Base-by-base conservation (phyloP, 2,329 filamentous ascomycete genomes). In the Raffaelea ambrosiae region DNA sequence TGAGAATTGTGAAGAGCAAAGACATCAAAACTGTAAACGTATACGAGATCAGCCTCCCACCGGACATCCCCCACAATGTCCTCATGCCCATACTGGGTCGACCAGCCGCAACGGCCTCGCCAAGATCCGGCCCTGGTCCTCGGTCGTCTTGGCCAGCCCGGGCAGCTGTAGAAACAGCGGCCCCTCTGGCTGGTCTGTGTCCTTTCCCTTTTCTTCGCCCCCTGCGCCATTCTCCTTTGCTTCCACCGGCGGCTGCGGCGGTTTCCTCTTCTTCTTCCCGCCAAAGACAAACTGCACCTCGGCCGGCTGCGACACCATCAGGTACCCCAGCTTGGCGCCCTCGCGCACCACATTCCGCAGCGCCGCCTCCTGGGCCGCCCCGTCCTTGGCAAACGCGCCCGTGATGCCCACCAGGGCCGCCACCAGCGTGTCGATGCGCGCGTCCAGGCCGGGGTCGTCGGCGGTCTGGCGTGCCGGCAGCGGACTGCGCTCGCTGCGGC, bases 231-330 rank as follows among this genome's bases (percentile, higher is more conserved):
- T 14, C 35, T 10, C 18, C 18, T 38, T 19, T 5, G 7, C 35
- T 14, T n/a, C 8, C 35, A 8, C 16, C 35, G 14, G 14, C 35
- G 18, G 13, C 35, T 38, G 36, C n/a, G n/a, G n/a, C n/a, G n/a
- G n/a, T n/a, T n/a, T n/a, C n/a, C n/a, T n/a, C n/a, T n/a, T n/a
- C n/a, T n/a, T n/a, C n/a, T n/a, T n/a, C n/a, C n/a, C n/a, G 33
- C 29, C 42, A 21, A 35, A 49, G 23, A 35, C 20, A n/a, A 50
- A 20, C 13, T 29, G 19, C 40, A 44, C 69, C 31, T 70, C 67
- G 8, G 59, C 58, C 0, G 67, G 67, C 44, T 72, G 68, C 4
- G 68, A 72, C 29, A 72, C 57, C 7, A 72, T 45, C 18, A 65
- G 46, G 48, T 70, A 68, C 11, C 69, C 70, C 22, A 72, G 57